These are phyloP conservation scores for Fusarium coicis DNA, from an alignment of 2,329 filamentous ascomycete genomes.

Conservation along the genomic window DNA sequence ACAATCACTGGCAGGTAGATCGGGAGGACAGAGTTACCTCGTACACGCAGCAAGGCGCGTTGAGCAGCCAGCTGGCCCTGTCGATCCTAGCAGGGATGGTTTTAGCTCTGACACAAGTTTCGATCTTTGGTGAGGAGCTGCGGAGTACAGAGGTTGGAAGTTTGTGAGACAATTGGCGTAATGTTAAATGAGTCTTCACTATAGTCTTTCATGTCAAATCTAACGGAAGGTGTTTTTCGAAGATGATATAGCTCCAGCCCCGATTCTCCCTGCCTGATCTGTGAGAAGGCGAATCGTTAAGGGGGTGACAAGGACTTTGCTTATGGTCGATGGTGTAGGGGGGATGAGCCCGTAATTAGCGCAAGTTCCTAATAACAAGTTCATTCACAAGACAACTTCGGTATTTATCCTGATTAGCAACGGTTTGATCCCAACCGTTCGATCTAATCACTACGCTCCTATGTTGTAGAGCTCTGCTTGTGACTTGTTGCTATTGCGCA, in stretches of 20 bases:
- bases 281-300: rapidly evolving
- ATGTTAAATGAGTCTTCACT: rapidly evolving
- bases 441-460: rapidly evolving
- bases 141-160: rapidly evolving
- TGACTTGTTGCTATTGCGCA: neutral
- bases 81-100: neutral
- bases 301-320: neutral
- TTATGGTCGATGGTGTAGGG: rapidly evolving
- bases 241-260: rapidly evolving
- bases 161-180: rapidly evolving
- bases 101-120: too few species aligned
- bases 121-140: neutral
- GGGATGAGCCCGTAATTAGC: neutral
- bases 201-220: neutral
- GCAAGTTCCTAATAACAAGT: neutral
- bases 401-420: rapidly evolving
- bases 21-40: neutral
- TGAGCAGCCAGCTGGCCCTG: neutral
- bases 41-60: neutral
- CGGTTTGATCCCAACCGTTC: rapidly evolving
- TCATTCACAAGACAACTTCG: too few species aligned
- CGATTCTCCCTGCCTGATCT: rapidly evolving
- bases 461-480: rapidly evolving
- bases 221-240: rapidly evolving
- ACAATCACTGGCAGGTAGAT: rapidly evolving